Conservation (phyloP, 2,329 filamentous ascomycete species). For the Aspergillus aculeatinus region DNA sequence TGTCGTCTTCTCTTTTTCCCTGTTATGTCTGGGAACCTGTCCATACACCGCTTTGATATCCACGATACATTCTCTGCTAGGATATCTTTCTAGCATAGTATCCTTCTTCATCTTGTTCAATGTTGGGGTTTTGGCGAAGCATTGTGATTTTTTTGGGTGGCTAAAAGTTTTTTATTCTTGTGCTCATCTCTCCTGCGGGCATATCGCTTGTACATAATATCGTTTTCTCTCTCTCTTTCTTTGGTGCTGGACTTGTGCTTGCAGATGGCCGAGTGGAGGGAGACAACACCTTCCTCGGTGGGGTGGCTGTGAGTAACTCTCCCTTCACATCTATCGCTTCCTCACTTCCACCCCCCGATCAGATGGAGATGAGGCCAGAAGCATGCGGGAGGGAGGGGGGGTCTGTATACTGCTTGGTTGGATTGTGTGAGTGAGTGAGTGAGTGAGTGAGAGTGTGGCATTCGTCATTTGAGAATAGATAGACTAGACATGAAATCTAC, state of each 20-base stretch:
- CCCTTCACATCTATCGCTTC: no score
- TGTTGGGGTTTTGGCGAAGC: slow-evolving; percentile 6
- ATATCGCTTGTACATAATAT: slow-evolving; percentile 3
- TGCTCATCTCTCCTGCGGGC: slow-evolving; percentile 5
- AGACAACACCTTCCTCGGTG: no score
- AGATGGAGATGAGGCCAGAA: no score
- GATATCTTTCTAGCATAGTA: neutral
- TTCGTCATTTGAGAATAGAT: neutral
- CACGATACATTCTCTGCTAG: neutral
- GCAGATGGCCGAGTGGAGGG: no score
- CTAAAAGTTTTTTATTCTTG: slow-evolving; percentile 11
- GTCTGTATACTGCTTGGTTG: neutral
- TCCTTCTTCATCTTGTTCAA: slow-evolving; percentile 3
- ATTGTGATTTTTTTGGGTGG: slow-evolving; percentile 1
- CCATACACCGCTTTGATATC: neutral
- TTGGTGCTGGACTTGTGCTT: neutral
- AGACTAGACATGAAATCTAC: neutral
- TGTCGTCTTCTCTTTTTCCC: neutral
- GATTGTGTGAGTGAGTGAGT: no score
- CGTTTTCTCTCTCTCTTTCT: slow-evolving; percentile 1
- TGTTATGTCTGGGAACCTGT: neutral
- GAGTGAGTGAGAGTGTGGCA: neutral
- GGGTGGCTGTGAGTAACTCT: no score
- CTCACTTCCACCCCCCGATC: no score
- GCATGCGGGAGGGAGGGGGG: no score